These are phyloP conservation scores for Gamarada debralockiae DNA, from an alignment of 495 filamentous ascomycete species.

Conservation along the genomic window DNA sequence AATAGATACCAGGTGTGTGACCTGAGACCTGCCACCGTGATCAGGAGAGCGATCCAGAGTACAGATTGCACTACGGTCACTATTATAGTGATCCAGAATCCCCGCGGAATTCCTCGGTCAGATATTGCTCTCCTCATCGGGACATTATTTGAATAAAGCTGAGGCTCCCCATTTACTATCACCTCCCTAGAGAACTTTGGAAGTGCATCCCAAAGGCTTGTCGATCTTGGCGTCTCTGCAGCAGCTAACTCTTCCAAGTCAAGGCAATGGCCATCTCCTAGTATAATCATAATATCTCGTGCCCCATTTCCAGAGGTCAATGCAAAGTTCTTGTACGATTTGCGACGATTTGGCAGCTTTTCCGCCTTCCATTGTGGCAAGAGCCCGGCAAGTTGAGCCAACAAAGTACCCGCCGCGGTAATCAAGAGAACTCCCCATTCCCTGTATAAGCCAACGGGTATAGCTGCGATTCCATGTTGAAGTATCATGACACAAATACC, in stretches of 20 bases:
- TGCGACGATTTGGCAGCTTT: conserved; percentile 33
- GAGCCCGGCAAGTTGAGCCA: conserved; percentile 31
- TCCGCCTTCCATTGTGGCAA: conserved; percentile 47
- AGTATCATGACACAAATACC: conserved; percentile 33
- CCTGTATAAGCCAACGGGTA: conserved; percentile 36
- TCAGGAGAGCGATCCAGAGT: conserved; percentile 38
- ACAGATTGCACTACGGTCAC: conserved; percentile 23
- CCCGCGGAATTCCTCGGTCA: too few species aligned
- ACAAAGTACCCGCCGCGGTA: conserved; percentile 34
- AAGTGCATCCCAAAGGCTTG: background rate
- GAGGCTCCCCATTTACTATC: too few species aligned
- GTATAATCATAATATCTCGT: conserved; percentile 40
- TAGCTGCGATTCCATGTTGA: conserved; percentile 43
- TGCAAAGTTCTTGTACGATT: conserved; percentile 27
- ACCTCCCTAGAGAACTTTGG: too few species aligned
- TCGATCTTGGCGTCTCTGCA: background rate
- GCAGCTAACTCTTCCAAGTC: conserved; percentile 44
- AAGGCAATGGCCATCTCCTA: conserved; percentile 30
- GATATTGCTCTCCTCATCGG: too few species aligned
- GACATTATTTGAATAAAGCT: too few species aligned
- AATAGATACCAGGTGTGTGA: conserved; percentile 1
- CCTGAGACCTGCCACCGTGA: conserved; percentile 18
- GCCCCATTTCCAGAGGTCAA: conserved; percentile 44
- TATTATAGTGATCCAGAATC: background rate
- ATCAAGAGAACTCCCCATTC: conserved; percentile 45